Base-by-base conservation (phyloP, 495 filamentous ascomycete genomes). In the Tuber microsphaerosporum region DNA sequence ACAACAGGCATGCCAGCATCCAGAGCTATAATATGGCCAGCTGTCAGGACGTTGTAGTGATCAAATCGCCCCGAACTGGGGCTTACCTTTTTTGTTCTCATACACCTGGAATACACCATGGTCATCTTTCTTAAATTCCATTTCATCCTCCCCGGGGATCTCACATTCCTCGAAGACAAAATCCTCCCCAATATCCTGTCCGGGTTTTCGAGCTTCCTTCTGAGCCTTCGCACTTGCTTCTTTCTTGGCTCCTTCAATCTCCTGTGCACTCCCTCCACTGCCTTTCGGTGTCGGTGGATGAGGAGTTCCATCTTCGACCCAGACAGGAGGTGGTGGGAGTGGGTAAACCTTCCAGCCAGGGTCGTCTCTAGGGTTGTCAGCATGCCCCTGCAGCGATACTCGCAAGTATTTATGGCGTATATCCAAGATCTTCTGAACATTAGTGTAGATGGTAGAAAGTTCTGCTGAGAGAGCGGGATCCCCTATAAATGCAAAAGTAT, bases 21-120 rank as follows among this genome's bases (percentile, higher is more conserved):
- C n/a, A 87, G 87, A 9, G 90, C 87, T 77, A 87, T 84, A 5
- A 88, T 84, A 72, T n/a, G 45, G 46, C 16, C 41, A 43, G n/a
- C 71, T n/a, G 43, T 80, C 71, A 76, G 73, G 69, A 7, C n/a
- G 19, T 31, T 37, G 65, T 34, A 12, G 8, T 68, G 17, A 72
- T 43, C 22, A 73, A 43, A 42, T 45, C 12, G 0, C 16, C 20
- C 17, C 22, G n/a, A 73, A 43, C 5, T 20, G 41, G 74, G n/a
- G 76, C 75, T 61, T 69, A 37, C 81, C 81, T 79, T 82, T 83
- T 41, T 79, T 79, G 45, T 87, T 89, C 79, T 93, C 90, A 82
- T 91, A 98, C 0, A 99, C 91, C 80, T 98, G 94, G 82, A 93
- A 99, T 41, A 98, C 91, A 70, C 95, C 92, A 77, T 88, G 90